A percentile compares a stretch with the other conserved stretches of the same genome.
Evolutionary conservation across 768 basidiomycete species (phyloP).

Genomic region (Tricholoma matsutake): DNA sequence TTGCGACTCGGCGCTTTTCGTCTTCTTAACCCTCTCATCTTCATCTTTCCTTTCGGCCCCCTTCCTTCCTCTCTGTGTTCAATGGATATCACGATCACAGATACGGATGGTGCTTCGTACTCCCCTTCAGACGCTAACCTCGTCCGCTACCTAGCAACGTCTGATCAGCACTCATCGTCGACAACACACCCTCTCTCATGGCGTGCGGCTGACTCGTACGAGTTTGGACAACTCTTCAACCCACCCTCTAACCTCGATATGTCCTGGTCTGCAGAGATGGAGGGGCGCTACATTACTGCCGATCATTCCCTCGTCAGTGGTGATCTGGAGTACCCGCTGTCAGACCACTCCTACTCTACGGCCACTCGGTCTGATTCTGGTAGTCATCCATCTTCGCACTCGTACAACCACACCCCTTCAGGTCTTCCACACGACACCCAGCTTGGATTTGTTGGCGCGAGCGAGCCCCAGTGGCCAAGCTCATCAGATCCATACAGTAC

Average conservation of each 20-base stretch:
- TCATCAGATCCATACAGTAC: background rate
- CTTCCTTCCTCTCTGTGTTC: background rate
- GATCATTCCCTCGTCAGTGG: background rate
- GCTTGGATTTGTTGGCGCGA: background rate
- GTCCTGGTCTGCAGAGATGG: background rate
- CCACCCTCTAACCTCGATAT: background rate
- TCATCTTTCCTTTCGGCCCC: background rate
- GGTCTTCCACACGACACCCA: background rate
- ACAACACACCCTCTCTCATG: background rate
- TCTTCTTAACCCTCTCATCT: background rate
- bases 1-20: too few species aligned
- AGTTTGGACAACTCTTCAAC: conserved; percentile 1
- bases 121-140: background rate
- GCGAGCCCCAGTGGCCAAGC: background rate
- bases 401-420: background rate
- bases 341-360: background rate
- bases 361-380: background rate
- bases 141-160: background rate
- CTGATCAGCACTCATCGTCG: background rate
- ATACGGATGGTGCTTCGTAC: background rate
- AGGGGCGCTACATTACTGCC: background rate
- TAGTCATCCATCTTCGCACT: background rate
- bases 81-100: background rate
- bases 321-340: background rate
- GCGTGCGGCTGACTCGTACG: conserved; percentile 2